Conservation (phyloP, 352 stramenopile genomes). For the Thalassiosira ordinaria region DNA sequence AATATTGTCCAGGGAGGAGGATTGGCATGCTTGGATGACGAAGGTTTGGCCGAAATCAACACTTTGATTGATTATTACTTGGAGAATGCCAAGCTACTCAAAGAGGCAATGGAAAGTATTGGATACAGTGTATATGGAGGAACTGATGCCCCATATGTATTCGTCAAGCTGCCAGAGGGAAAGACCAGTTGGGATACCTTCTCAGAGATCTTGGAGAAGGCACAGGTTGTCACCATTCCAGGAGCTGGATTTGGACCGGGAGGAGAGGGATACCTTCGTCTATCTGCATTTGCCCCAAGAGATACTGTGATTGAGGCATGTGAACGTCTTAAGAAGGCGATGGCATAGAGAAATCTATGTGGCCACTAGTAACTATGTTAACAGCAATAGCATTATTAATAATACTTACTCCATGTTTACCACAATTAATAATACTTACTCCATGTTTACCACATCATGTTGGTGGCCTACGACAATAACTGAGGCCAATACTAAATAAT, state of each 20-base stretch:
- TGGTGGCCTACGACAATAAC: too few species aligned
- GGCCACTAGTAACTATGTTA: too few species aligned
- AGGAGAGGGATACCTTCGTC: slow-evolving; percentile 88
- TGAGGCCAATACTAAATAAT: too few species aligned
- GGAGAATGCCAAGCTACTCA: slow-evolving; percentile 88
- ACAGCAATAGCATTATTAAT: too few species aligned
- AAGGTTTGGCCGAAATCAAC: slow-evolving; percentile 88
- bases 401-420: too few species aligned
- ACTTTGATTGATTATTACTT: slow-evolving; percentile 91
- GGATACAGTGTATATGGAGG: slow-evolving; percentile 88
- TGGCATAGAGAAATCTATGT: too few species aligned
- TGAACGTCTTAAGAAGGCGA: slow-evolving; percentile 81
- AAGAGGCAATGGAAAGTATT: slow-evolving; percentile 81
- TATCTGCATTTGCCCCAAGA: slow-evolving; percentile 87
- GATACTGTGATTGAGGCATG: slow-evolving; percentile 87
- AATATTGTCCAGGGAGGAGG: slow-evolving; percentile 90
- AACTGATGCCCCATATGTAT: slow-evolving; percentile 89
- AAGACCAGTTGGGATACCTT: slow-evolving; percentile 88
- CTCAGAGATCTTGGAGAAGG: slow-evolving; percentile 88
- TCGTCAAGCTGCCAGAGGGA: slow-evolving; percentile 87
- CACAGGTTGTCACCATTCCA: slow-evolving; percentile 90
- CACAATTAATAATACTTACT: too few species aligned
- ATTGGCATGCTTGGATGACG: slow-evolving; percentile 87
- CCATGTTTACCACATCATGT: too few species aligned
- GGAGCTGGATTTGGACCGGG: slow-evolving; percentile 89